Evolutionary conservation across 768 basidiomycete species (phyloP).

Genomic region (Psilocybe azurescens): DNA sequence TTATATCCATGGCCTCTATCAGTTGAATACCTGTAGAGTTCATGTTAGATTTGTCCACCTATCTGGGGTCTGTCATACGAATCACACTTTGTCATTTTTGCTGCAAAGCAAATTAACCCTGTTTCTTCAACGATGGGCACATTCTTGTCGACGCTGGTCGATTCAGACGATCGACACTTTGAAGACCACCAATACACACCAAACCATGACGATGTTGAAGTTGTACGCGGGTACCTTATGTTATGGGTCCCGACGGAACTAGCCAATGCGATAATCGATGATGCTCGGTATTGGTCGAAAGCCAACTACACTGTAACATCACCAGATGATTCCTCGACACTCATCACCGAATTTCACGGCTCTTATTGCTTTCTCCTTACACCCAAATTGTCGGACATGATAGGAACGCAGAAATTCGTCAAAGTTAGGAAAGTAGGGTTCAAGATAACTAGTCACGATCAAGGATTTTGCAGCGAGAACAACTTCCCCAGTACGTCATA

Average conservation of each 20-base stretch:
- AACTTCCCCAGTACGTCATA: constrained; percentile 2
- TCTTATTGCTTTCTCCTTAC: neutral
- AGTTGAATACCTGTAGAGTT: too few species aligned
- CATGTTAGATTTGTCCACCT: too few species aligned
- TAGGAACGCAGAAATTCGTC: neutral
- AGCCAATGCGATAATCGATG: neutral
- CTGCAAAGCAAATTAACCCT: too few species aligned
- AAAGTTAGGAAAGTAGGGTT: neutral
- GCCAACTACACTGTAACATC: neutral
- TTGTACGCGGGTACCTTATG: neutral
- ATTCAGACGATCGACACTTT: neutral
- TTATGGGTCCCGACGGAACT: neutral
- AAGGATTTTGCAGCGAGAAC: constrained; percentile 3
- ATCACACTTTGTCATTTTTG: too few species aligned
- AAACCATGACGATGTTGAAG: neutral
- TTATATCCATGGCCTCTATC: too few species aligned
- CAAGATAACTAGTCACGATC: constrained; percentile 8
- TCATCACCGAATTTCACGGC: neutral
- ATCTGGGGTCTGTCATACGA: too few species aligned
- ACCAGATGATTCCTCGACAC: neutral
- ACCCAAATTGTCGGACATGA: neutral
- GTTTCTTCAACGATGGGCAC: neutral
- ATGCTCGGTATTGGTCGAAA: constrained; percentile 1
- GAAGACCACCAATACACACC: neutral
- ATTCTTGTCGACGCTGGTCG: neutral